A percentile compares a stretch with the other conserved stretches of the same genome.
Conservation (phyloP, 208 protist species). For the Wallacemonas sp. region DNA sequence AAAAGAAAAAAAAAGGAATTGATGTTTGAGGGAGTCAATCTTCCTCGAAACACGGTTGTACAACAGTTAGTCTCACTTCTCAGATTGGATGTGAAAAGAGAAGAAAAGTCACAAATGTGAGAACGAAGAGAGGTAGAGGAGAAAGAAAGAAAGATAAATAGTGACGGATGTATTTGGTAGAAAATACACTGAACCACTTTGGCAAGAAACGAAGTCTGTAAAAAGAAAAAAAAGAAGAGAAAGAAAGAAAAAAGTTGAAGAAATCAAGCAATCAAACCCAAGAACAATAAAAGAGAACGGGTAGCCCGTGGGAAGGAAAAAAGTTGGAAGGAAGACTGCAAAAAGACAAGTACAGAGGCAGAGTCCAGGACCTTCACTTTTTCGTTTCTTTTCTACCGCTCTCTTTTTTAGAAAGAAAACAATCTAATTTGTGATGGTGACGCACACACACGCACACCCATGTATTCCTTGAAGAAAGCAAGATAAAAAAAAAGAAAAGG, state of each 20-base stretch:
- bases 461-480: no score
- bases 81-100: no score
- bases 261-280: slow-evolving; percentile 7
- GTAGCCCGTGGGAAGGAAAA: not conserved
- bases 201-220: not conserved
- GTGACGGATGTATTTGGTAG: no score
- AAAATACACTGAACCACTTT: no score
- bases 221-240: slow-evolving; percentile 18
- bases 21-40: no score
- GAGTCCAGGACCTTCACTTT: no score
- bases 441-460: no score
- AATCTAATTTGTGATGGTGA: no score
- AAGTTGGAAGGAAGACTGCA: not conserved
- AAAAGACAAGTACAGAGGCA: slow-evolving; percentile 13
- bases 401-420: not conserved
- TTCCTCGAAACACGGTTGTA: no score
- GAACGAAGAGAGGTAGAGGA: slow-evolving; percentile 1
- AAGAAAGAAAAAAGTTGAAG: not conserved
- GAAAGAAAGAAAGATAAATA: not conserved
- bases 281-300: not conserved
- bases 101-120: not conserved
- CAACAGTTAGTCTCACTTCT: no score
- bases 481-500: not conserved
- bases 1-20: slow-evolving; percentile 4
- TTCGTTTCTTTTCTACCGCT: no score